Conservation (phyloP, 345 rosid species). For the Eucalyptus dawsonii region DNA sequence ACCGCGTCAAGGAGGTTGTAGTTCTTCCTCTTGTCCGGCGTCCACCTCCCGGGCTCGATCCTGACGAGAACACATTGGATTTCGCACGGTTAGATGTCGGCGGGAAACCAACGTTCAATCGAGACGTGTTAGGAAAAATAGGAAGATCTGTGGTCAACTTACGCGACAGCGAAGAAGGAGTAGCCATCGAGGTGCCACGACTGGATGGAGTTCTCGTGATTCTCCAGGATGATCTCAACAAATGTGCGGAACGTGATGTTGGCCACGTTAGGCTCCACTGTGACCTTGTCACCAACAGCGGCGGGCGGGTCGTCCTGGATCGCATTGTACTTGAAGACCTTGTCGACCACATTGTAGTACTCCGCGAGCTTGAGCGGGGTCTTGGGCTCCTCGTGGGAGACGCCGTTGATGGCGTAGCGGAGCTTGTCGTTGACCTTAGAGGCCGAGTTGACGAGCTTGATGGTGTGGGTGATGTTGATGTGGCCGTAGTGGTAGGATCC, state of each 20-base stretch:
- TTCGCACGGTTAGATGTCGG: neutral
- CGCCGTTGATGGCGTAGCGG: slow-evolving; percentile 14
- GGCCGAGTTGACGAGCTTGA: slow-evolving; percentile 5
- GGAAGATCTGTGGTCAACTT: neutral
- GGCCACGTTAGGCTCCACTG: slow-evolving; percentile 2
- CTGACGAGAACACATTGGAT: neutral
- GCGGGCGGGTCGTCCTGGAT: neutral
- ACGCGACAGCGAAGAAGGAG: slow-evolving; percentile 21
- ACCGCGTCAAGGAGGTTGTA: slow-evolving; percentile 22
- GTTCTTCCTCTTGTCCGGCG: slow-evolving; percentile 12
- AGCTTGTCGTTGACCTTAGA: slow-evolving; percentile 9
- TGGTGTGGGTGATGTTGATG: slow-evolving; percentile 20
- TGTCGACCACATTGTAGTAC: slow-evolving; percentile 7
- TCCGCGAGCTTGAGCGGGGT: slow-evolving; percentile 21
- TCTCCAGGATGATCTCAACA: slow-evolving; percentile 16
- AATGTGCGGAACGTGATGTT: slow-evolving; percentile 14
- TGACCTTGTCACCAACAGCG: neutral
- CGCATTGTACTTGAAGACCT: slow-evolving; percentile 12
- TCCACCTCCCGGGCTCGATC: slow-evolving; percentile 20
- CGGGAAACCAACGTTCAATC: neutral
- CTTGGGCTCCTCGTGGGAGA: slow-evolving; percentile 7
- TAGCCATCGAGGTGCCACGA: slow-evolving; percentile 16
- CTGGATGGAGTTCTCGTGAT: slow-evolving; percentile 13
- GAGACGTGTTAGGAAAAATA: neutral
- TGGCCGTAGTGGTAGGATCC: slow-evolving; percentile 23